A percentile compares a stretch with the other conserved stretches of the same genome.
Conservation (phyloP, 2,329 filamentous ascomycete species). For the Xylariaceae sp. region DNA sequence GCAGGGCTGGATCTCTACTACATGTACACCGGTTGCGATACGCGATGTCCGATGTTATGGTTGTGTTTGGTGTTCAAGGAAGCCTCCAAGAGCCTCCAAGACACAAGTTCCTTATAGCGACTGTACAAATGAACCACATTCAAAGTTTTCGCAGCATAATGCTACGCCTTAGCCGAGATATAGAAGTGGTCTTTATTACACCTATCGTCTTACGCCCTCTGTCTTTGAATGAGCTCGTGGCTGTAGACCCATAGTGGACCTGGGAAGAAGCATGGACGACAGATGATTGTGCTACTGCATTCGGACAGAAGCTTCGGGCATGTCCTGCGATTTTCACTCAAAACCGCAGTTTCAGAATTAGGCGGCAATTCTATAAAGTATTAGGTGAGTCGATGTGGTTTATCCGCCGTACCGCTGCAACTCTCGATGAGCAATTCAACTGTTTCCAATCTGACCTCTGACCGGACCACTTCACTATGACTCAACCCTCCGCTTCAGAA, state of each 20-base stretch:
- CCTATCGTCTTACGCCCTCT: neutral
- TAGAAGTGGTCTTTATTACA: too few relatives aligned
- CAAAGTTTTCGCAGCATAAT: too few relatives aligned
- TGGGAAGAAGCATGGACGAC: neutral
- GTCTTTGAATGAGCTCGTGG: neutral
- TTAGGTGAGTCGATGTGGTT: neutral
- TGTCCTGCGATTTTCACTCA: neutral
- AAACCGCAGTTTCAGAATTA: neutral
- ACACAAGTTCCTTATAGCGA: too few relatives aligned
- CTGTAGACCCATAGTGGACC: neutral
- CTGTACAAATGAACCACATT: too few relatives aligned
- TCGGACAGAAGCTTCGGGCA: neutral
- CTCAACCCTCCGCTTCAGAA: conserved; percentile 6
- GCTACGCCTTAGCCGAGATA: too few relatives aligned
- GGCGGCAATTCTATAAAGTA: neutral
- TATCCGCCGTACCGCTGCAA: neutral
- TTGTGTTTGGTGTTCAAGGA: too few relatives aligned
- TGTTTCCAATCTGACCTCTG: neutral
- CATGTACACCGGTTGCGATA: too few relatives aligned
- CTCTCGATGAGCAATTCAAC: neutral
- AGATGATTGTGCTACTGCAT: neutral
- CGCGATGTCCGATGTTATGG: too few relatives aligned
- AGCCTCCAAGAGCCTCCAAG: too few relatives aligned
- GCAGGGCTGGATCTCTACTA: too few relatives aligned
- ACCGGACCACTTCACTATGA: conserved; percentile 15